phyloP scores from a whole-genome alignment of 1,284 basidiomycete species.

The Cutaneotrichosporon dermatis region DNA sequence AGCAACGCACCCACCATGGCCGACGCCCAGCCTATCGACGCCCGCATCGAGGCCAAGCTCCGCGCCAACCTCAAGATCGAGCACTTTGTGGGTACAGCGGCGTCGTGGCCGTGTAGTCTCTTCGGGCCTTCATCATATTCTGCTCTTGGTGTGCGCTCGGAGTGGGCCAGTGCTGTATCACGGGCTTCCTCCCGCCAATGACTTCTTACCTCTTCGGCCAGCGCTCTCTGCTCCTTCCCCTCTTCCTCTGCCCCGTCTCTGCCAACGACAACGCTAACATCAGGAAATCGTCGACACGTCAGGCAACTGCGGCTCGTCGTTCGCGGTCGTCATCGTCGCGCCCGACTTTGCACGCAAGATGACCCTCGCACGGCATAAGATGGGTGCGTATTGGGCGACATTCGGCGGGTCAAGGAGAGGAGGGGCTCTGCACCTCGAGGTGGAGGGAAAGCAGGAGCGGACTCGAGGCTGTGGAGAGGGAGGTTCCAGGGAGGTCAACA shows the following conservation, averaged over 20 bases:
- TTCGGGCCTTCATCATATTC: too few species aligned
- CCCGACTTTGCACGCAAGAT: conserved; percentile 46
- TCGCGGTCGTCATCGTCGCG: conserved; percentile 44
- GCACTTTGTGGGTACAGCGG: conserved; percentile 13
- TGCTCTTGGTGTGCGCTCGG: too few species aligned
- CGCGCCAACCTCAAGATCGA: conserved; percentile 13
- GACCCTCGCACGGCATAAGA: conserved; percentile 46
- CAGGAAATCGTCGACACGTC: conserved; percentile 35
- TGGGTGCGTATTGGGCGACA: conserved; percentile 30
- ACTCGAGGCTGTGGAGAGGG: too few species aligned
- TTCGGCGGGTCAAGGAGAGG: too few species aligned
- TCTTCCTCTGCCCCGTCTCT: neutral
- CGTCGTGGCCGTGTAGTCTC: too few species aligned
- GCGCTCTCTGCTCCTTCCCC: too few species aligned
- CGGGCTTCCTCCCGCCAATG: too few species aligned
- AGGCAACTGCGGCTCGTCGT: conserved; percentile 49
- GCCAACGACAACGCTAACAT: neutral
- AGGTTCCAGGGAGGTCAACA: too few species aligned
- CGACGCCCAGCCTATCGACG: conserved; percentile 10
- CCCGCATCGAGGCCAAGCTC: conserved; percentile 20
- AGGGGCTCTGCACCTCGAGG: too few species aligned
- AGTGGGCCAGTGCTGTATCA: too few species aligned
- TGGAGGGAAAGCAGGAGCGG: too few species aligned
- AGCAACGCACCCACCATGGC: neutral
- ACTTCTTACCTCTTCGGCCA: too few species aligned